Evolutionary conservation across 1,284 basidiomycete genomes (phyloP).

Genomic region (Leucoagaricus sp.): DNA sequence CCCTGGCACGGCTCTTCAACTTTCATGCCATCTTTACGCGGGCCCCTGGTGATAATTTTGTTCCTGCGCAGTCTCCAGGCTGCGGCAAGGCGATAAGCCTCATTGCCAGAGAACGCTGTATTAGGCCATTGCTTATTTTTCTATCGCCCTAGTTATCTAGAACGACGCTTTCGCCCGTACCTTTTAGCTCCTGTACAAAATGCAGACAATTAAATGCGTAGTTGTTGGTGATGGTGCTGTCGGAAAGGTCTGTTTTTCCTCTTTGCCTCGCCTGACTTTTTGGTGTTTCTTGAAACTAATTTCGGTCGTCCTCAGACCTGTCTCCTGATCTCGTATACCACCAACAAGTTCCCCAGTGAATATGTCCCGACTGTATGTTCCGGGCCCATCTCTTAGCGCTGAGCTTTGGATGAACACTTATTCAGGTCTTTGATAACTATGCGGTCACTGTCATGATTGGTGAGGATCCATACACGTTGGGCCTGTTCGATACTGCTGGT

Average conservation of each 20-base stretch:
- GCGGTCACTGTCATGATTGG: slow-evolving; percentile 99
- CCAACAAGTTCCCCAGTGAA: slow-evolving; percentile 98
- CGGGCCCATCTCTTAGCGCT: slow-evolving; percentile 18
- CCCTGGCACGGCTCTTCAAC: neutral
- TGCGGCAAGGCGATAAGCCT: slow-evolving; percentile 7
- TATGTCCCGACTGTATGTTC: slow-evolving; percentile 96
- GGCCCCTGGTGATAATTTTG: neutral
- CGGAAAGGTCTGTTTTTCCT: slow-evolving; percentile 80
- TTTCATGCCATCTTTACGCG: neutral
- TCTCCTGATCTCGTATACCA: slow-evolving; percentile 99
- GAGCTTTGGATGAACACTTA: slow-evolving; percentile 23
- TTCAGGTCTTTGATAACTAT: slow-evolving; percentile 95
- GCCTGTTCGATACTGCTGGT: slow-evolving; percentile 98
- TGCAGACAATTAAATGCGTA: slow-evolving; percentile 98
- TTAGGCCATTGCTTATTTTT: slow-evolving; percentile 24
- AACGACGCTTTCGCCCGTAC: slow-evolving; percentile 21
- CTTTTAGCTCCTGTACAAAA: slow-evolving; percentile 39
- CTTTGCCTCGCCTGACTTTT: slow-evolving; percentile 15
- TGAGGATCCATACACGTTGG: slow-evolving; percentile 98
- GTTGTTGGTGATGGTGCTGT: slow-evolving; percentile 99
- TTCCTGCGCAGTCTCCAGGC: neutral
- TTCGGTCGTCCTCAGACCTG: slow-evolving; percentile 71
- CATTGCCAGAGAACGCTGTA: neutral
- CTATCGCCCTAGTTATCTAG: slow-evolving; percentile 7
- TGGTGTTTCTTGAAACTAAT: slow-evolving; percentile 16